Conservation (phyloP, 2,329 filamentous ascomycete genomes). For the Beauveria sp. region DNA sequence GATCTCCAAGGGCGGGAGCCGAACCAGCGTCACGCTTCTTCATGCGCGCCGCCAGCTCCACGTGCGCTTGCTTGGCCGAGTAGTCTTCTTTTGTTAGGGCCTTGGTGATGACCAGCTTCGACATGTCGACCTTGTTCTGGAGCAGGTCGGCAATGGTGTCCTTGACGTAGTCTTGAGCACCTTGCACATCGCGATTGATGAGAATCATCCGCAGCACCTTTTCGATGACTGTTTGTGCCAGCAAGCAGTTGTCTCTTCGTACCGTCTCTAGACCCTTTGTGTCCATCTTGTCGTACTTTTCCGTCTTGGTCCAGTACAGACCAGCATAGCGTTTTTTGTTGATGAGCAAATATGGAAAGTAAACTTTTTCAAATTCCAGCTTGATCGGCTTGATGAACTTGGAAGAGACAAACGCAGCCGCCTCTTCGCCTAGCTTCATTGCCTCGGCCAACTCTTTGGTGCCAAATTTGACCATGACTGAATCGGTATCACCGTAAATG, state of each 20-base stretch:
- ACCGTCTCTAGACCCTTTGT: conserved; percentile 99
- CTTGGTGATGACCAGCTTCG: conserved; percentile 97
- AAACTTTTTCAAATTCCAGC: conserved; percentile 98
- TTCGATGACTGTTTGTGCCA: conserved; percentile 96
- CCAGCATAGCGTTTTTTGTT: conserved; percentile 99
- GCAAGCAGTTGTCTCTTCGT: conserved; percentile 86
- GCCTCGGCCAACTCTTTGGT: conserved; percentile 77
- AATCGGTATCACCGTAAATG: conserved; percentile 98
- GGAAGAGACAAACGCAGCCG: conserved; percentile 75
- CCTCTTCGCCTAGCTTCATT: conserved; percentile 94
- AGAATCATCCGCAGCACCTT: conserved; percentile 92
- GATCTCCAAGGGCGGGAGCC: conserved; percentile 84
- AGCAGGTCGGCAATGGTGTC: conserved; percentile 89
- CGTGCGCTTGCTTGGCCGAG: conserved; percentile 86
- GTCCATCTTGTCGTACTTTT: conserved; percentile 99
- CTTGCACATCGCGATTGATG: conserved; percentile 83
- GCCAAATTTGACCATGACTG: conserved; percentile 99
- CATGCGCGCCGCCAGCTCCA: conserved; percentile 93
- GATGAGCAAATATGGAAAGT: conserved; percentile 95
- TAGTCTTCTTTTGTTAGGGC: conserved; percentile 88
- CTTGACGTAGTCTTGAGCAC: conserved; percentile 96
- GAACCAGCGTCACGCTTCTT: conserved; percentile 93
- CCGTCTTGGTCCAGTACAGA: conserved; percentile 90
- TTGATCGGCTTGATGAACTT: conserved; percentile 98
- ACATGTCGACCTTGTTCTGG: conserved; percentile 98